These are phyloP conservation scores for Cladosporium sp. DNA, from an alignment of 2,329 filamentous ascomycete species.

Conservation along the genomic window DNA sequence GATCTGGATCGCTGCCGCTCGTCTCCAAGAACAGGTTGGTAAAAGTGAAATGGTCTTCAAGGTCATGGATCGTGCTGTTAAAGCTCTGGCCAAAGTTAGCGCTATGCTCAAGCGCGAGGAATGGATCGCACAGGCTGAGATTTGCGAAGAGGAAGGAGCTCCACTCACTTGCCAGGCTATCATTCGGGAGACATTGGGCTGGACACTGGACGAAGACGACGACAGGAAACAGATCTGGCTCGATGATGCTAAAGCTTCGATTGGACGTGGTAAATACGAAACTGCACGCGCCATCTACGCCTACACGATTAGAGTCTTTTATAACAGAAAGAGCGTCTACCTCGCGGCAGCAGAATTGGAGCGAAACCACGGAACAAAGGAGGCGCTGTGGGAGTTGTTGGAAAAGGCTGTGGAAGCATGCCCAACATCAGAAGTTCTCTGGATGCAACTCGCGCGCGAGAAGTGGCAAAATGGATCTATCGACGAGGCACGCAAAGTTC, in stretches of 20 bases:
- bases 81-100: conserved; percentile 82
- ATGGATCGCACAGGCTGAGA: conserved; percentile 93
- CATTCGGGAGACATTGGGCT: conserved; percentile 88
- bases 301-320: conserved; percentile 85
- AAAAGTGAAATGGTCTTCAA: conserved; percentile 72
- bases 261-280: conserved; percentile 78
- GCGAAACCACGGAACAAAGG: conserved; percentile 80
- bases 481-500: conserved; percentile 79
- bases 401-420: conserved; percentile 94
- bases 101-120: conserved; percentile 97
- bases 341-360: conserved; percentile 88
- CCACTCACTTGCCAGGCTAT: conserved; percentile 84
- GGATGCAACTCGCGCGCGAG: conserved; percentile 95
- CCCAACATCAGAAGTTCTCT: conserved; percentile 84
- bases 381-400: conserved; percentile 78
- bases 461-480: conserved; percentile 88
- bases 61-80: conserved; percentile 92
- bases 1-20: conserved; percentile 93
- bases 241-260: conserved; percentile 84
- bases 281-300: conserved; percentile 93
- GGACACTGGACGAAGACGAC: conserved; percentile 91
- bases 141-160: conserved; percentile 89
- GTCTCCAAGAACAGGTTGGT: conserved; percentile 86
- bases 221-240: conserved; percentile 95
- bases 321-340: conserved; percentile 85